phyloP scores from a whole-genome alignment of 2,329 filamentous ascomycete genomes.

The Xylariales sp. region DNA sequence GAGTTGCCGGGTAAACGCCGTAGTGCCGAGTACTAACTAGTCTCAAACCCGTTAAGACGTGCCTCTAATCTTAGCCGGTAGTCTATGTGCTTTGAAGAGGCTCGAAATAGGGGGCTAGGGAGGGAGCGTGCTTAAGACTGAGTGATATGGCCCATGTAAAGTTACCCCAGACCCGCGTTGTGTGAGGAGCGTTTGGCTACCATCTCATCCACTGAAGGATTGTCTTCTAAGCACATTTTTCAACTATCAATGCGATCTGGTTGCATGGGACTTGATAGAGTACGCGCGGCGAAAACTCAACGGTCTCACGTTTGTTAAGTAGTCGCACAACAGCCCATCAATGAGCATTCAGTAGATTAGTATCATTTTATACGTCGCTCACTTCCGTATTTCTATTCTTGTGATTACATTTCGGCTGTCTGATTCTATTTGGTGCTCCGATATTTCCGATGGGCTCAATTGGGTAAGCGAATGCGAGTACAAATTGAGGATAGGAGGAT shows the following conservation, averaged over 20 bases:
- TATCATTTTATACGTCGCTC: background rate
- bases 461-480: conserved; percentile 34
- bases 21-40: background rate
- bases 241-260: too few relatives aligned
- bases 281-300: background rate
- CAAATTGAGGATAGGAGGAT: conserved; percentile 4
- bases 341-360: background rate
- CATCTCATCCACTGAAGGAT: background rate
- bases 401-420: background rate
- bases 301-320: background rate
- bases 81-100: background rate
- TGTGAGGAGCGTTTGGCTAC: background rate
- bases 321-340: background rate
- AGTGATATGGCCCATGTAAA: background rate
- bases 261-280: background rate
- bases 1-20: background rate
- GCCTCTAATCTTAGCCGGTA: background rate
- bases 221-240: background rate
- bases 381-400: background rate
- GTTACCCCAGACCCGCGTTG: background rate
- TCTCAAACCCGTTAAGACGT: background rate
- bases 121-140: background rate
- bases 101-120: background rate
- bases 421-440: conserved; percentile 1
- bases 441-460: conserved; percentile 14